A percentile compares a stretch with the other conserved stretches of the same genome.
These are phyloP conservation scores for Golubevia pallescens DNA, from an alignment of 1,284 basidiomycete species.

Conservation along the genomic window DNA sequence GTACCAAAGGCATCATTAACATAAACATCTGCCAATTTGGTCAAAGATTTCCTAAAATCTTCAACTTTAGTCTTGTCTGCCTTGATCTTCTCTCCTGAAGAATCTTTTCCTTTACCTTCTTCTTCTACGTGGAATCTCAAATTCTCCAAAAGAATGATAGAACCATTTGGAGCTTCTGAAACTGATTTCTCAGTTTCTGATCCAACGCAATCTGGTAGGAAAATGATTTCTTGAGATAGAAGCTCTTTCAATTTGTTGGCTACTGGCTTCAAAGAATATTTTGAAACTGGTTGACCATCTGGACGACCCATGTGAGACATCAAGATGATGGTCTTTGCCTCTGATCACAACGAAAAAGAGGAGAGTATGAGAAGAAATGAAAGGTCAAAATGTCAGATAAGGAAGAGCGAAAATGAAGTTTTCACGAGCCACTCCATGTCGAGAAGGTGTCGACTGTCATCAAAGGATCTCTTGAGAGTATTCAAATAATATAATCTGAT, in stretches of 20 bases:
- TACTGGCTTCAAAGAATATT: conserved; percentile 91
- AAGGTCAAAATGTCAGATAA: too few species aligned
- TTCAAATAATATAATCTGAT: too few species aligned
- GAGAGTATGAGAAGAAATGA: background rate
- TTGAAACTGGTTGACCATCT: conserved; percentile 85
- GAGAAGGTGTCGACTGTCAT: too few species aligned
- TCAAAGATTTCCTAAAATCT: conserved; percentile 84
- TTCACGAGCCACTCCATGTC: too few species aligned
- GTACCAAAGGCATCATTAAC: conserved; percentile 99
- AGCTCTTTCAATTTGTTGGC: conserved; percentile 67
- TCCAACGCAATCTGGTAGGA: conserved; percentile 87
- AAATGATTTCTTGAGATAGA: conserved; percentile 70
- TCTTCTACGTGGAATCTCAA: conserved; percentile 98
- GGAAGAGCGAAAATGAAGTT: too few species aligned
- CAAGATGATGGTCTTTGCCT: conserved; percentile 82
- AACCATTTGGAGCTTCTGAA: conserved; percentile 74
- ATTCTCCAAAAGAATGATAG: conserved; percentile 94
- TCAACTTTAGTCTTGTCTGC: conserved; percentile 82
- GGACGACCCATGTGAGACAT: conserved; percentile 99
- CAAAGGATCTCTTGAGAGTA: too few species aligned
- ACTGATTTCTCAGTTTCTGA: conserved; percentile 79
- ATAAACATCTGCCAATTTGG: conserved; percentile 92
- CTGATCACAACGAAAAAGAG: conserved; percentile 68
- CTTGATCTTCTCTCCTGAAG: conserved; percentile 89
- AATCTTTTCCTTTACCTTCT: conserved; percentile 91